Base-by-base conservation (phyloP, 768 basidiomycete genomes). In the Leccinum fibrillosum region DNA sequence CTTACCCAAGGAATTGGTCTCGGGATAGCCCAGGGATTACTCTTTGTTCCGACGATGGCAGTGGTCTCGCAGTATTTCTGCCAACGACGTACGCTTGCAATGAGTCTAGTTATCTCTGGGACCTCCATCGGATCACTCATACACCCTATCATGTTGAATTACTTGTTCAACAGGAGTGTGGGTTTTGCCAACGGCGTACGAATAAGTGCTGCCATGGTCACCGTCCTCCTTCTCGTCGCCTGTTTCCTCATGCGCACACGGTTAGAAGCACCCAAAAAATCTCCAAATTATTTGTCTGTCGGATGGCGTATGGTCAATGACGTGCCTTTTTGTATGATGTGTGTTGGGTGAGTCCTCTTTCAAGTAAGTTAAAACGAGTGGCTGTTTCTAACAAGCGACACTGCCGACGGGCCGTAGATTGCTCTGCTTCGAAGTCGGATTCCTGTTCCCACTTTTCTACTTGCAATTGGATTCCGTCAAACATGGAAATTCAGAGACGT, bases 1-100 rank as follows among this genome's bases (percentile, higher is more conserved):
- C 70, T 83, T 11, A 65, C 75, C 0, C 79, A 82, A 67, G 83
- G 82, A 0, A 42, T 83, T 6, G 76, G 75, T 0, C 62, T 75
- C 15, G 81, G 82, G 3, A 65, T 83, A 2, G 77, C 77, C 2
- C 64, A 72, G 13, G 83, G 83, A 8, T 49, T 83, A 34, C 62
- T 76, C 9, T 82, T 77, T 61, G 67, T 81, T 26, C 81, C 85
- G 0, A 69, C 74, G 5, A 57, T 80, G 4, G 76, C 75, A 13
- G 69, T 81, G 35, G 60, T 77, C 15, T 72, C 79, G 65, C 50
- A 51, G 50, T 32, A 51, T 21, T 51, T 51, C 32, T 15, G 10
- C 19, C 50, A 19, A 8, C 50, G 70, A 6, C 71, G 80, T 4
- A 74, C 75, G 1, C 65, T 80, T n/a, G 80, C 76, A 10, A 75